Conservation (phyloP, 2,329 filamentous ascomycete species). For the Gaeumannomyces sp. region DNA sequence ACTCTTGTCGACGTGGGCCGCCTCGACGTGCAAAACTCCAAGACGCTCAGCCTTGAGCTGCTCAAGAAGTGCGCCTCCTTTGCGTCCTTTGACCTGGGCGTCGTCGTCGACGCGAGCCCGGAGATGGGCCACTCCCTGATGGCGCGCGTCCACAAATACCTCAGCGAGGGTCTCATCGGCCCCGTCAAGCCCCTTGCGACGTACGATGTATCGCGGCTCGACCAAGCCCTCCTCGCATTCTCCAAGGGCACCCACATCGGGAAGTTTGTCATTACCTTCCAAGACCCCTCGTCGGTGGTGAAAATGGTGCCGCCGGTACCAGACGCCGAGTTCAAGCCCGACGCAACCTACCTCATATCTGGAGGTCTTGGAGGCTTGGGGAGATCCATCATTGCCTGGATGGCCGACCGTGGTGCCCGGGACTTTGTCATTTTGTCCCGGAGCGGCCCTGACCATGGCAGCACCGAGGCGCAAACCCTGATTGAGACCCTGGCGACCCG, state of each 20-base stretch:
- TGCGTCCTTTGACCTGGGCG: neutral
- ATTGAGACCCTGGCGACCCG: neutral
- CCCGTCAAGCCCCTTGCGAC: neutral
- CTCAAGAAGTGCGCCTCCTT: neutral
- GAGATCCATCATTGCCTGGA: too few relatives aligned
- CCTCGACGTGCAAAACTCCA: constrained; percentile 4
- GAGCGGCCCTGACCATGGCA: neutral
- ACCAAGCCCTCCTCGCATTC: constrained; percentile 4
- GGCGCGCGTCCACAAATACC: neutral
- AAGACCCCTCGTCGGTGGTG: neutral
- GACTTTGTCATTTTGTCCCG: constrained; percentile 32
- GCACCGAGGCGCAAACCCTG: neutral
- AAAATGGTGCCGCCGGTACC: neutral
- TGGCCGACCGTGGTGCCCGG: constrained; percentile 31
- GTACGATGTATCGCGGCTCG: neutral
- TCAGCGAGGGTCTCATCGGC: neutral
- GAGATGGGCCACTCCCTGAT: neutral
- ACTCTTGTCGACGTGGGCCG: constrained; percentile 14
- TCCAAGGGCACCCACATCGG: constrained; percentile 6
- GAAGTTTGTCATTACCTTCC: constrained; percentile 3
- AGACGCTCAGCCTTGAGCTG: neutral
- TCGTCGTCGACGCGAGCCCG: neutral
- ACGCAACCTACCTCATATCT: constrained; percentile 26
- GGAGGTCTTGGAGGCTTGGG: constrained; percentile 35
- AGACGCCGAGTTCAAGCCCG: neutral